These are phyloP conservation scores for Ophiorrhiza pumila DNA, from an alignment of 257 asterid genomes.

Conservation along the genomic window DNA sequence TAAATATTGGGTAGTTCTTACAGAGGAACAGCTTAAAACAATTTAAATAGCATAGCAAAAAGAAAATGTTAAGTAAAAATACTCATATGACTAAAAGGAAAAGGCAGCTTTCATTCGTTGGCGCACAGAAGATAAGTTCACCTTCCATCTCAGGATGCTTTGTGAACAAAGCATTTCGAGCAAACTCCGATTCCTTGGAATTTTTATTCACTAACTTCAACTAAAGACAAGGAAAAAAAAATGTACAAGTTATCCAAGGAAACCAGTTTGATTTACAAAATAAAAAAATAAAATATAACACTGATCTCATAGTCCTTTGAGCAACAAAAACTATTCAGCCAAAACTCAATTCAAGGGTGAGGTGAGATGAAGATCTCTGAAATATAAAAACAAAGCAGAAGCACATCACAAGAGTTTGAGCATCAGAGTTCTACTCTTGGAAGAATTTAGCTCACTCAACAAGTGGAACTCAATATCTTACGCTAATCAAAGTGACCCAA, in stretches of 20 bases:
- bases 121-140: conserved; percentile 15
- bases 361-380: neutral
- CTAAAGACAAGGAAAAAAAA: conserved; percentile 34
- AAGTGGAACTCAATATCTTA: neutral
- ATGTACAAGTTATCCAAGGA: neutral
- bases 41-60: too few species aligned
- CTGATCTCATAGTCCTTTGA: neutral
- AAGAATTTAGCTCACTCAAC: neutral
- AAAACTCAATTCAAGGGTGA: conserved; percentile 3
- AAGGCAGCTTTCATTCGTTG: neutral
- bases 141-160: conserved; percentile 88
- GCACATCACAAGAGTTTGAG: neutral
- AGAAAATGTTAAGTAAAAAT: neutral
- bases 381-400: neutral
- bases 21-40: too few species aligned
- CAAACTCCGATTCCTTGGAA: conserved; percentile 60
- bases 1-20: neutral
- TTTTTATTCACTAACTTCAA: conserved; percentile 44
- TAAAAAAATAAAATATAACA: neutral
- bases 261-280: neutral
- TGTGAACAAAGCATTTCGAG: conserved; percentile 55
- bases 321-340: neutral
- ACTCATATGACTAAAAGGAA: neutral
- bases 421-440: neutral
- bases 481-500: neutral